These are phyloP conservation scores for Chloranthus sessilifolius DNA, from an alignment of 164 flowering plant genomes.

Conservation along the genomic window DNA sequence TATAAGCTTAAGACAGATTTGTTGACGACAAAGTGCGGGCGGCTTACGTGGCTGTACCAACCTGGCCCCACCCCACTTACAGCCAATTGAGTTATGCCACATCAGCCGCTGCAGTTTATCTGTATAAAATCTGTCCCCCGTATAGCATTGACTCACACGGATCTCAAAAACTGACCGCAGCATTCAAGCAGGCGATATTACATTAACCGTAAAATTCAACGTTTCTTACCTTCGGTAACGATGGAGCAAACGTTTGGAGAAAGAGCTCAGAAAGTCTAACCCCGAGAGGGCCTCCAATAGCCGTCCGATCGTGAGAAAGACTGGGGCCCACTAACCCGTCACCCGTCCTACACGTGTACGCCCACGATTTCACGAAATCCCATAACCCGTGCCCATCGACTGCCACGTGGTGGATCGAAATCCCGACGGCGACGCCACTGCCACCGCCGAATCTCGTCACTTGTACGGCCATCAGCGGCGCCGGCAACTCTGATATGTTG, in stretches of 20 bases:
- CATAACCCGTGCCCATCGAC: neutral
- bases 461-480: neutral
- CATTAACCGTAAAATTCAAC: neutral
- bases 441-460: neutral
- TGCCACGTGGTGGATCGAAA: neutral
- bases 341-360: neutral
- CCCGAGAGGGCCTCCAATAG: neutral
- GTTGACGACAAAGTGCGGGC: no score
- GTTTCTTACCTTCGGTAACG: no score
- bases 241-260: no score
- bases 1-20: no score
- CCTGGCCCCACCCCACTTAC: no score
- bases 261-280: neutral
- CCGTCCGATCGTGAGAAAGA: neutral
- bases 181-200: neutral
- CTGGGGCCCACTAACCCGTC: neutral
- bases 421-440: neutral
- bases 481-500: neutral
- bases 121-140: no score
- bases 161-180: no score
- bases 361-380: neutral
- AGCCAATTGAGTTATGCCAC: no score
- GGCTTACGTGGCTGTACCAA: no score
- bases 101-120: no score
- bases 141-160: no score